These are phyloP conservation scores for Cladosporium oxysporum DNA, from an alignment of 2,329 filamentous ascomycete genomes.

Conservation along the genomic window DNA sequence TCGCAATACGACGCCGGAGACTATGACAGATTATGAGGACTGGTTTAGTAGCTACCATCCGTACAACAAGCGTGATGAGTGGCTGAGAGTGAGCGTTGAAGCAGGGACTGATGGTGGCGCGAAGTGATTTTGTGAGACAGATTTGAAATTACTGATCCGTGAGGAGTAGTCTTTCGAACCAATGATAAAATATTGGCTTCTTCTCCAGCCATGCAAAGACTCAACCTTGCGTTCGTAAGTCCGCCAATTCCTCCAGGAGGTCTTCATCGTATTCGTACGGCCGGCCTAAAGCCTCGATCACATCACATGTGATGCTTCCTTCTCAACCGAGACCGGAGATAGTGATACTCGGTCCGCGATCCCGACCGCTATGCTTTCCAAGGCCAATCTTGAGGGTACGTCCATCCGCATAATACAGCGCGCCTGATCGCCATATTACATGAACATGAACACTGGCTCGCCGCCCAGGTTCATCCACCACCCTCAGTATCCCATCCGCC, in stretches of 20 bases:
- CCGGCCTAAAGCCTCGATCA: neutral
- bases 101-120: neutral
- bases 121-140: neutral
- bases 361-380: neutral
- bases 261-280: neutral
- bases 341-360: neutral
- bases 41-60: constrained; percentile 29
- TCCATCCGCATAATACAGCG: neutral
- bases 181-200: neutral
- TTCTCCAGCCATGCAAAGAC: neutral
- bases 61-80: constrained; percentile 4
- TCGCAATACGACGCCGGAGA: constrained; percentile 26
- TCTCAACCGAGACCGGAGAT: neutral
- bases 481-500: constrained; percentile 20
- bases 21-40: constrained; percentile 36
- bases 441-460: neutral
- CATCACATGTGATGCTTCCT: neutral
- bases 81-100: constrained; percentile 8
- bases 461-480: neutral
- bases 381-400: neutral
- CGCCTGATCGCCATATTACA: neutral
- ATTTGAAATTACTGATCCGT: neutral
- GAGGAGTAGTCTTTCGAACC: neutral
- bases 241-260: neutral
- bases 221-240: neutral